Evolutionary conservation across 164 flowering plant genomes (phyloP).

Genomic region (Hamamelis virginiana): DNA sequence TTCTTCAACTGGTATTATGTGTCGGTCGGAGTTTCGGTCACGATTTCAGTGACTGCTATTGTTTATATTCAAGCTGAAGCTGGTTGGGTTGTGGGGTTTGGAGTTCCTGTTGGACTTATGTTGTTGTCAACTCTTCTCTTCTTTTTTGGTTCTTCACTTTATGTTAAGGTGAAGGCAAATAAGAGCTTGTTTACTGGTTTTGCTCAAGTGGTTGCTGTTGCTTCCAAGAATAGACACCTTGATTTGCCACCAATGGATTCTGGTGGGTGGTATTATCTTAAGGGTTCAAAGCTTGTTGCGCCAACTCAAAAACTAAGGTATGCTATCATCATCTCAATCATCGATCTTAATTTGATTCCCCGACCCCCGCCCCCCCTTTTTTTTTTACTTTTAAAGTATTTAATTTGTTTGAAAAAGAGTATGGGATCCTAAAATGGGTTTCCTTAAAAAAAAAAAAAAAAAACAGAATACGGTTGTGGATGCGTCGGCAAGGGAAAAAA

Average conservation of each 20-base stretch:
- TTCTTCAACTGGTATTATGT: conserved; percentile 26
- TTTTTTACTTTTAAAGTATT: too few relatives aligned
- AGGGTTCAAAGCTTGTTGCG: background rate
- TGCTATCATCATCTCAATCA: background rate
- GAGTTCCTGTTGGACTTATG: conserved; percentile 12
- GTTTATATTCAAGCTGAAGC: conserved; percentile 26
- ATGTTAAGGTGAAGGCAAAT: conserved; percentile 15
- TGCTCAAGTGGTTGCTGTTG: conserved; percentile 16
- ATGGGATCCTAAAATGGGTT: too few relatives aligned
- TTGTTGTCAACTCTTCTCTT: too few relatives aligned
- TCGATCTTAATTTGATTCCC: too few relatives aligned
- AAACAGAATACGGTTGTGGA: too few relatives aligned
- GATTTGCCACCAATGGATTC: background rate
- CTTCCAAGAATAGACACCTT: conserved; percentile 18
- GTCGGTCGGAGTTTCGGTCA: background rate
- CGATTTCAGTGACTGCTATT: conserved; percentile 13
- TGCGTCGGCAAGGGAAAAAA: too few relatives aligned
- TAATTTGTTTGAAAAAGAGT: too few relatives aligned
- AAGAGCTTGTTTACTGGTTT: conserved; percentile 13
- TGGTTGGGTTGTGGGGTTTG: conserved; percentile 30
- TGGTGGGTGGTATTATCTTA: background rate
- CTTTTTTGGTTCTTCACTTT: conserved; percentile 23
- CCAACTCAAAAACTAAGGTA: conserved; percentile 9
- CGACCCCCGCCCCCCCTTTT: too few relatives aligned
- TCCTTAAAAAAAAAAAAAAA: too few relatives aligned